Percentiles rank a stretch among this genome's conserved stretches.
Conservation (phyloP, 495 filamentous ascomycete genomes). For the Penicillium nucicola region DNA sequence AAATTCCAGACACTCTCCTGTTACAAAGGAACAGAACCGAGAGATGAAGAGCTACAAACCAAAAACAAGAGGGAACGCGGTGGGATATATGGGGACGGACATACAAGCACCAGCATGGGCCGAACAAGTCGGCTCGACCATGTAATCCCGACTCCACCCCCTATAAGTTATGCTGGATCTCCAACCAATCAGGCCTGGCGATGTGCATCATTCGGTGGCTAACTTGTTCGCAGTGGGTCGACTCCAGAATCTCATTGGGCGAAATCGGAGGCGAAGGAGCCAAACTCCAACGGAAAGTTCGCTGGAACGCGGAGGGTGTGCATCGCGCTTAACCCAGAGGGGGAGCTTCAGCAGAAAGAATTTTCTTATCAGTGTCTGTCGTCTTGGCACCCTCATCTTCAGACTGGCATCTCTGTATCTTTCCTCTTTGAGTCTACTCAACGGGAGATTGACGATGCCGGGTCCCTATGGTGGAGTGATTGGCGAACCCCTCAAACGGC, state of each 20-base stretch:
- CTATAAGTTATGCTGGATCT: slow-evolving; percentile 12
- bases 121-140: slow-evolving; percentile 3
- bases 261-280: slow-evolving; percentile 5
- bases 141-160: slow-evolving; percentile 8
- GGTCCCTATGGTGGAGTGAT: not conserved
- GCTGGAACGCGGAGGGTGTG: slow-evolving; percentile 8
- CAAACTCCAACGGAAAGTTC: slow-evolving; percentile 19
- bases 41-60: too few species aligned
- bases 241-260: slow-evolving; percentile 9
- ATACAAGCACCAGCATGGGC: not conserved
- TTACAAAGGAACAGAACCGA: not conserved
- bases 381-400: not conserved
- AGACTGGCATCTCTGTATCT: not conserved
- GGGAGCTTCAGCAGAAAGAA: slow-evolving; percentile 39
- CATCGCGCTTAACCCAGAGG: slow-evolving; percentile 27
- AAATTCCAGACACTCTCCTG: not conserved
- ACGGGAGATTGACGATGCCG: slow-evolving; percentile 3
- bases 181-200: slow-evolving; percentile 7
- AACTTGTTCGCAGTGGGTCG: slow-evolving; percentile 12
- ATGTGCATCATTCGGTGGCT: slow-evolving; percentile 11
- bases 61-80: not conserved
- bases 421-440: not conserved
- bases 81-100: too few species aligned
- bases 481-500: not conserved
- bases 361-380: slow-evolving; percentile 6